Evolutionary conservation across 305 asterid species (phyloP), one percentile per base, ranked within the genome.

Genomic region (Plantago coronopus): DNA sequence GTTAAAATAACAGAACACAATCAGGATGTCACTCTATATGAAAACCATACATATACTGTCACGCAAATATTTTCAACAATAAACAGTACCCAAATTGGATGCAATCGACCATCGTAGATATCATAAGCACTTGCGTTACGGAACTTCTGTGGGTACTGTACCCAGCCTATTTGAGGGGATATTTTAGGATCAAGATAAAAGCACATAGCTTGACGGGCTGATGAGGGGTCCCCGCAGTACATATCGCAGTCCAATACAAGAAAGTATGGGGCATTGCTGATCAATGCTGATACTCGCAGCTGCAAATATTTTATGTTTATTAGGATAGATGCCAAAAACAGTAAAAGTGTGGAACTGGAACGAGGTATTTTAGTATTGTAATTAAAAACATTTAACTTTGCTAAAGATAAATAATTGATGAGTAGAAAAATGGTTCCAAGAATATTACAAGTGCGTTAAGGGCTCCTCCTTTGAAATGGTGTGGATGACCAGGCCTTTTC

Each of bases 391-490:
- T 34, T 12, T 12, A 34, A 6, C 13, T 12, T 34, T 19, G 9
- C 18, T 27, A 18, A 27, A 48, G 19, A 34, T 34, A 2, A 0
- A 48, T n/a, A 31, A 15, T 29, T 20, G 23, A 64, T 9, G 15
- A 25, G 6, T 50, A n/a, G 29, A 49, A 40, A n/a, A 19, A 40
- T 7, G 20, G 47, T 40, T 21, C 7, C 14, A 25, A 58, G 38
- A 49, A 34, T 13, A 14, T 62, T 76, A 76, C 81, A 34, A 76
- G 76, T 34, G 45, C 69, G 57, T 85, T 88, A 54, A 88, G 78
- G 10, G 94, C 86, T 69, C 95, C 95, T 37, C 88, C 95, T 76
- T 84, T 87, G 69, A 84, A 84, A 69, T 84, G 84, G 64, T 84
- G 90, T 3, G 80, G 73, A 54, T 76, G 73, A 22, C 65, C 66